phyloP scores from a whole-genome alignment of 345 rosid genomes.

The Murraya koenigii region DNA sequence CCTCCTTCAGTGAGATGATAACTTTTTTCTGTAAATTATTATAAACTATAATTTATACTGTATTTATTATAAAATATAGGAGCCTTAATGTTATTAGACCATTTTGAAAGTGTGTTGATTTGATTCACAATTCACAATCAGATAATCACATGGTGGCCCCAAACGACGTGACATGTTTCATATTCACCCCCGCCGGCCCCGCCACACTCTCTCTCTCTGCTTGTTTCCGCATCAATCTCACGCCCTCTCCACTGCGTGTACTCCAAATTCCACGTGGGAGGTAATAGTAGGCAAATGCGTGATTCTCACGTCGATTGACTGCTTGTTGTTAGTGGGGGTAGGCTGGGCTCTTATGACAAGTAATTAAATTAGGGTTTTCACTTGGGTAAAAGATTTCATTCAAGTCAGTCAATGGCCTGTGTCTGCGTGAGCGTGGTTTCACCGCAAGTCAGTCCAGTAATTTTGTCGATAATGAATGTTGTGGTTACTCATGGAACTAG shows the following conservation, averaged over 20 bases:
- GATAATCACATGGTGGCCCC: slow-evolving; percentile 31
- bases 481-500: no score
- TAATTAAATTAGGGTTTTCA: not conserved
- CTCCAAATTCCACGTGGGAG: not conserved
- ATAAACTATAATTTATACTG: not conserved
- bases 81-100: not conserved
- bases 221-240: not conserved
- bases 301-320: not conserved
- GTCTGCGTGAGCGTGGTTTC: no score
- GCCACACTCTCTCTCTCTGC: slow-evolving; percentile 12
- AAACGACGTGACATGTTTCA: slow-evolving; percentile 19
- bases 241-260: not conserved
- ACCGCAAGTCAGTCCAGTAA: no score
- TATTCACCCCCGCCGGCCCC: slow-evolving; percentile 34
- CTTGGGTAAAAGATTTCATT: no score
- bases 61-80: not conserved
- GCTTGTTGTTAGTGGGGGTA: not conserved
- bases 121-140: not conserved
- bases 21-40: no score
- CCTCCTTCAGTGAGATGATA: no score
- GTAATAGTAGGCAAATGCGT: not conserved
- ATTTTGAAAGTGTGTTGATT: not conserved
- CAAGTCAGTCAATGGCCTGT: no score
- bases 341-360: not conserved
- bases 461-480: no score